Base-by-base conservation (phyloP, 192 early-diverging fungal genomes). In the Coemansia sp. region DNA sequence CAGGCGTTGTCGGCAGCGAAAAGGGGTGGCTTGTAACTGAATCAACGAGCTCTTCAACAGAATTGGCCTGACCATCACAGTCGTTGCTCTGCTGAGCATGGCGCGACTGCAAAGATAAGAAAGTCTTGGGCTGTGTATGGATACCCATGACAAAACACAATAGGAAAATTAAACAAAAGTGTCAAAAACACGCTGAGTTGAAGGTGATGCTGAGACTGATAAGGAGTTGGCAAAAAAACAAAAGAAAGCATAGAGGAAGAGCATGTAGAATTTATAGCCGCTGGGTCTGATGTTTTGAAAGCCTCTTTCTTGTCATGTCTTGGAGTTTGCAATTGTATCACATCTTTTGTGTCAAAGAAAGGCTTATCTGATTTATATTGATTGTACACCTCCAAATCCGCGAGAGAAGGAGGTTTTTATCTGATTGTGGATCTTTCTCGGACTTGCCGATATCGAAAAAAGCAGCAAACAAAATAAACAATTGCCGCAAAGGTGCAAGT, bases 1-100 rank as follows among this genome's bases (percentile, higher is more conserved):
- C 68, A 18, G 64, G 43, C 9, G 71, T 69, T 21, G 33, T 68
- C 13, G 72, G 63, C 2, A 68, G 29, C 15, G 35, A 39, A 59
- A 64, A 74, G 4, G 68, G 68, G 20, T 35, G 29, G 63, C 46
- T 49, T n/a, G 45, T 8, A 3, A 37, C 43, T 2, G 67, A 64
- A 4, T 33, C 55, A 15, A 74, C 39, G 23, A 73, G 67, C 4
- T 55, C 29, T 33, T 63, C 64, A 21, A 72, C 3, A 34, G 30
- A 13, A 31, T n/a, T 57, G 7, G 20, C 30, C 18, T 57, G 31
- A 7, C 7, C 18, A 5, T 18, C 8, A 15, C 2, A 26, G 5
- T 21, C 28, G 6, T 33, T n/a, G 16, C 18, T 18, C 13, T 57
- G 55, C 21, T 33, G 10, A 13, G 7, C 55, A 20, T 7, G 31